Evolutionary conservation across 495 filamentous ascomycete genomes (phyloP).

Genomic region (Penicillium egyptiacum): DNA sequence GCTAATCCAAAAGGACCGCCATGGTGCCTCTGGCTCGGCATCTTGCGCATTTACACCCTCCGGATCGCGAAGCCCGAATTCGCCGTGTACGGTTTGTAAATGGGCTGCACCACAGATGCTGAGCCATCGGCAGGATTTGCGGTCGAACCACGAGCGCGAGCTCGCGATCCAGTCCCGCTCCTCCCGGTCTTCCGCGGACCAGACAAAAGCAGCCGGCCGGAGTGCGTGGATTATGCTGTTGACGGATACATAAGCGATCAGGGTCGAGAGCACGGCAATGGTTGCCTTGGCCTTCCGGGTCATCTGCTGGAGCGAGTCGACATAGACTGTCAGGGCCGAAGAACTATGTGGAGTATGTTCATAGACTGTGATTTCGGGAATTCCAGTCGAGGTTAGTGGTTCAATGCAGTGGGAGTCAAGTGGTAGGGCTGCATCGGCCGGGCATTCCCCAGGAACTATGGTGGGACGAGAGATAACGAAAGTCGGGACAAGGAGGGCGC

Average conservation of each 20-base stretch:
- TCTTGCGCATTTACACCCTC: constrained; percentile 17
- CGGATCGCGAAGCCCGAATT: constrained; percentile 35
- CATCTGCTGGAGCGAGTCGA: constrained; percentile 42
- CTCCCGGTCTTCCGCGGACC: constrained; percentile 52
- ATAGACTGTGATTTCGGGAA: constrained; percentile 17
- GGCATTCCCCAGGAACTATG: constrained; percentile 21
- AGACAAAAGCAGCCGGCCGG: constrained; percentile 37
- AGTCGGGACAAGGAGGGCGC: constrained; percentile 14
- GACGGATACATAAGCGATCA: constrained; percentile 49
- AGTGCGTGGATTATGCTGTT: constrained; percentile 40
- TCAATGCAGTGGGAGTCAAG: constrained; percentile 25
- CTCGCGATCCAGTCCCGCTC: constrained; percentile 70
- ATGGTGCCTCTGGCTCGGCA: constrained; percentile 20
- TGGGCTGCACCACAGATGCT: constrained; percentile 69
- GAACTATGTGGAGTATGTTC: constrained; percentile 10
- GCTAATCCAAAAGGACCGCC: constrained; percentile 35
- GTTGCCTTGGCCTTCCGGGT: constrained; percentile 39
- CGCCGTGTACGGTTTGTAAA: constrained; percentile 30
- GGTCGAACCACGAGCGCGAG: constrained; percentile 69
- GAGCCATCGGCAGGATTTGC: constrained; percentile 72
- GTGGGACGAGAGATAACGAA: constrained; percentile 23
- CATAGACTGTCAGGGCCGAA: constrained; percentile 23
- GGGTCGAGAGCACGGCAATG: constrained; percentile 41
- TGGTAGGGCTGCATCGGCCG: constrained; percentile 12
- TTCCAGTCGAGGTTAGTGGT: constrained; percentile 16